Conservation (phyloP, 768 basidiomycete species). For the Obba rivulosa region DNA sequence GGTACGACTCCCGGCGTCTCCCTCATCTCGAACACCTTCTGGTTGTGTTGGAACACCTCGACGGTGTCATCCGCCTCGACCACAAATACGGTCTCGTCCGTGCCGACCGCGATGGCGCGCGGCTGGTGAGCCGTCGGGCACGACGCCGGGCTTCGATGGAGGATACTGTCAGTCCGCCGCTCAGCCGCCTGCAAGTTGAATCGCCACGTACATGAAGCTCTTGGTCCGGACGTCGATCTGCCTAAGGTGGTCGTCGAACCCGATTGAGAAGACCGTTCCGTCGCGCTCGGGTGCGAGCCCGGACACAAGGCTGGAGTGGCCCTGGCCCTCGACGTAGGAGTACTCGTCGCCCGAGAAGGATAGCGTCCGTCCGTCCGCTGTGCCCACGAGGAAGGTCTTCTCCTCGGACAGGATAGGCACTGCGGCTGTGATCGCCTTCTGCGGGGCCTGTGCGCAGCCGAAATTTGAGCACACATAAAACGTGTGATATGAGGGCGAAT, state of each 20-base stretch:
- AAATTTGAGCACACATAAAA: constrained; percentile 36
- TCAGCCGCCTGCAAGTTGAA: too few relatives aligned
- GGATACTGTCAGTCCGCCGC: background rate
- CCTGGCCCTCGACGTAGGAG: constrained; percentile 47
- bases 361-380: constrained; percentile 71
- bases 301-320: constrained; percentile 68
- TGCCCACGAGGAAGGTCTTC: constrained; percentile 75
- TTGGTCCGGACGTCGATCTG: constrained; percentile 48
- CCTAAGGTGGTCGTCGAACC: constrained; percentile 75
- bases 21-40: constrained; percentile 54
- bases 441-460: constrained; percentile 54
- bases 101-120: constrained; percentile 51
- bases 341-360: constrained; percentile 53
- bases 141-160: constrained; percentile 44
- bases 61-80: constrained; percentile 45
- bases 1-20: constrained; percentile 41
- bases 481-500: too few relatives aligned
- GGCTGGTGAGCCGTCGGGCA: constrained; percentile 60
- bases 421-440: constrained; percentile 72
- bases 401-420: constrained; percentile 33
- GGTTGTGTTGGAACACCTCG: constrained; percentile 67
- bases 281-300: constrained; percentile 44
- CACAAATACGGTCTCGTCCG: constrained; percentile 63
- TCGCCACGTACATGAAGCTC: constrained; percentile 44
- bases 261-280: constrained; percentile 62